Evolutionary conservation across 345 rosid genomes (phyloP).

Genomic region (Combretum micranthum): DNA sequence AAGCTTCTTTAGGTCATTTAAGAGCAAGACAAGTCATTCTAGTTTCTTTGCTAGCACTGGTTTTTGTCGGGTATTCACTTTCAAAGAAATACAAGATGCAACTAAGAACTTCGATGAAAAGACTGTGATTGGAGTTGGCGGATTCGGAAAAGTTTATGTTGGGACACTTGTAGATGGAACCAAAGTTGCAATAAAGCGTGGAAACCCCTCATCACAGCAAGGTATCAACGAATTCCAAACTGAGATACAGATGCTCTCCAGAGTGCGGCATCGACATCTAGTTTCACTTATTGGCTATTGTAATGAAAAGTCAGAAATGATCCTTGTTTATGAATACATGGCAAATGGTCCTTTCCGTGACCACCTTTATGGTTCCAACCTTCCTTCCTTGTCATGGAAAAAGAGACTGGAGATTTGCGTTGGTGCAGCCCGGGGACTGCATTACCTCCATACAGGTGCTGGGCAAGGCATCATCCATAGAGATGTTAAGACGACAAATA

Average conservation of each 20-base stretch:
- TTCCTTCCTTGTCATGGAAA: constrained; percentile 63
- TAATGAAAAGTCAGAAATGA: constrained; percentile 74
- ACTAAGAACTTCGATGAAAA: constrained; percentile 67
- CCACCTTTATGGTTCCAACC: constrained; percentile 58
- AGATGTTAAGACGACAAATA: constrained; percentile 81
- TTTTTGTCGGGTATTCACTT: constrained; percentile 52
- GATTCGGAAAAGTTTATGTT: constrained; percentile 76
- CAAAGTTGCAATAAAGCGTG: constrained; percentile 62
- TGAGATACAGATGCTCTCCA: constrained; percentile 81
- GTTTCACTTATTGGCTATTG: constrained; percentile 79
- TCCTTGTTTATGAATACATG: constrained; percentile 86
- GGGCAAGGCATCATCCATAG: constrained; percentile 79
- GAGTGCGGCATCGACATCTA: constrained; percentile 73
- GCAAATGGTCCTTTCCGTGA: constrained; percentile 77
- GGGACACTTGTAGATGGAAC: constrained; percentile 64
- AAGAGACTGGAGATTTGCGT: constrained; percentile 77
- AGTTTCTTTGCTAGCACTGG: constrained; percentile 51
- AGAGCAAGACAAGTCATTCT: constrained; percentile 49
- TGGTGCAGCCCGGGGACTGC: constrained; percentile 74
- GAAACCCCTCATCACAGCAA: constrained; percentile 60
- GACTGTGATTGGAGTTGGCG: constrained; percentile 70
- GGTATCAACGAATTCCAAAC: constrained; percentile 85
- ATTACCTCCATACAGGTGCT: constrained; percentile 76
- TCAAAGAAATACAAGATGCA: constrained; percentile 54
- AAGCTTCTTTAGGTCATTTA: constrained; percentile 48